Base-by-base conservation (phyloP, 2,329 filamentous ascomycete genomes). In the Neopestalotiopsis clavispora region DNA sequence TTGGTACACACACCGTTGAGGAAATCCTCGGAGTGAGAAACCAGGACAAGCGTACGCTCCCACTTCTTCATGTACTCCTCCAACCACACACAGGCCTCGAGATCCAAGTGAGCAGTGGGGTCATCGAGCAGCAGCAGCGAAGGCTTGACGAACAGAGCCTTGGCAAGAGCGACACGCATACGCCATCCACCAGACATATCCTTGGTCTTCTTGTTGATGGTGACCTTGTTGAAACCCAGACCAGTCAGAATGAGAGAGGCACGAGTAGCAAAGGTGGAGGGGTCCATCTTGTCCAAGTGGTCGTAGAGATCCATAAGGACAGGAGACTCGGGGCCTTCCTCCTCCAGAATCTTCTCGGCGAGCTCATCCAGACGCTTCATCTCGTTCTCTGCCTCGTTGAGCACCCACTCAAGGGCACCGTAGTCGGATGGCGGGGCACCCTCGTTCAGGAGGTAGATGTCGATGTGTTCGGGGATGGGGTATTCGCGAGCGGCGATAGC, bases 131-230 rank as follows among this genome's bases (percentile, higher is more conserved):
- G 89, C 65, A 99, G 90, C 69, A 99, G 88, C 20, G 94, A 96
- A 45, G 97, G 96, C 89, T 97, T 97, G 84, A 99, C 95, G 86
- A 99, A 99, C 66, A 99, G 91, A 69, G 96, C 96, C 88, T 98
- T 98, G 80, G 89, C 96, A 71, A 99, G 91, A 69, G 96, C 96
- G 69, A 99, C 96, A 89, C 97, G 94, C 96, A 99, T 99, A 87
- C 95, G 91, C 96, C 96, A 99, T 77, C 96, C 96, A 94, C 96
- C 96, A 74, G 96, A 99, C 97, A 99, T 99, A 82, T 99, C 97
- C 90, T 98, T 99, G 77, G 97, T 99, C 91, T 97, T 98, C 90
- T 99, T 99, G 83, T 97, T 87, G 80, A 99, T 98, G 68, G 97
- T 99, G 75, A 84, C 85, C 88, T 98, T 98, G 91, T 99, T 97